Conservation (phyloP, 2,329 filamentous ascomycete genomes). For the Calonectria fujianensis region DNA sequence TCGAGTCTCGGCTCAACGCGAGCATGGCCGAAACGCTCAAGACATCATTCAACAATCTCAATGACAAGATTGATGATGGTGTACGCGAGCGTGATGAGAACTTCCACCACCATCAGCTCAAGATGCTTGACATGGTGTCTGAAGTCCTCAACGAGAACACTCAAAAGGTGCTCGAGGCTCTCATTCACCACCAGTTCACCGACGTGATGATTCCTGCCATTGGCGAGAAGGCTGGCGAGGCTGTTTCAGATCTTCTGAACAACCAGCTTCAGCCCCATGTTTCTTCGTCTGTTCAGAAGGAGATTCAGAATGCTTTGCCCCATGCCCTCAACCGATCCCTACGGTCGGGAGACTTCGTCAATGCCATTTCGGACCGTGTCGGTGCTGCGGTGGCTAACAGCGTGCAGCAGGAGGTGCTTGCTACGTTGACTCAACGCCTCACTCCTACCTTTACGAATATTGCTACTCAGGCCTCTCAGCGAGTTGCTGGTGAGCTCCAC, state of each 20-base stretch:
- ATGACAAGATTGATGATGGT: slow-evolving; percentile 80
- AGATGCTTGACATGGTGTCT: slow-evolving; percentile 75
- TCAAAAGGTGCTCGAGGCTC: slow-evolving; percentile 83
- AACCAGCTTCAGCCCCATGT: slow-evolving; percentile 80
- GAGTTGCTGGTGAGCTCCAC: slow-evolving; percentile 81
- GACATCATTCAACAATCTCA: slow-evolving; percentile 76
- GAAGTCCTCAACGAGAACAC: slow-evolving; percentile 78
- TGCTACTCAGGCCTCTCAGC: slow-evolving; percentile 79
- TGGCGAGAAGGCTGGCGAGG: slow-evolving; percentile 78
- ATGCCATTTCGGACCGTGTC: slow-evolving; percentile 81
- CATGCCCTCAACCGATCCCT: slow-evolving; percentile 73
- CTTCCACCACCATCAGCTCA: slow-evolving; percentile 72
- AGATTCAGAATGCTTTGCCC: slow-evolving; percentile 83
- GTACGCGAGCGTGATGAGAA: slow-evolving; percentile 69
- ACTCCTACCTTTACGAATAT: slow-evolving; percentile 79
- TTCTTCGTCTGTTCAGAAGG: slow-evolving; percentile 80
- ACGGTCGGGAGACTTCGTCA: slow-evolving; percentile 83
- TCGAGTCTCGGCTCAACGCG: slow-evolving; percentile 71
- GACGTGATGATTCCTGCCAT: slow-evolving; percentile 85
- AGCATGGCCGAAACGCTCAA: slow-evolving; percentile 72
- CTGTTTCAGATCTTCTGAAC: slow-evolving; percentile 83
- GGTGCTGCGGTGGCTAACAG: slow-evolving; percentile 78
- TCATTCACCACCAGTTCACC: slow-evolving; percentile 85
- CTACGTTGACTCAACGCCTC: slow-evolving; percentile 77
- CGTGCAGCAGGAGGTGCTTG: slow-evolving; percentile 81